Evolutionary conservation across 345 rosid species (phyloP), one percentile per base, ranked within the genome.

Genomic region (Aurinia saxatilis): DNA sequence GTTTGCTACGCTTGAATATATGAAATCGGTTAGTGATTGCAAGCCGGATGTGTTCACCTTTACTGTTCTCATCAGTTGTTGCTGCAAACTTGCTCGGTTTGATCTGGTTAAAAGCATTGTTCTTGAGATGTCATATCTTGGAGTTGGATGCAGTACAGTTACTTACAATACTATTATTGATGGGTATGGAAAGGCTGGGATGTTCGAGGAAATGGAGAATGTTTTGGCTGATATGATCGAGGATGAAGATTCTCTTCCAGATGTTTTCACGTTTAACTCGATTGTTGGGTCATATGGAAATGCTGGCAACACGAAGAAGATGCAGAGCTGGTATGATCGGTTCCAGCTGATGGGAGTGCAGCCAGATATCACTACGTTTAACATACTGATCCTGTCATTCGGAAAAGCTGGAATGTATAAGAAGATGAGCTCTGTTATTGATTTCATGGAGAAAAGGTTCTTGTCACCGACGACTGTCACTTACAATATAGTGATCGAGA

Each of bases 261-360:
- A 86, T 77, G 38, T 81, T 61, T 84, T 78, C 80, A 91, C 96
- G 0, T 75, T 86, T 19, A 88, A 86, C 58, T 84, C 96, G 10
- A 75, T 91, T 1, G 8, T 84, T 14, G 85, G 82, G 11, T 90
- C 92, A 6, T 84, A 81, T 54, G 96, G 98, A 45, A 82, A 74
- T 45, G 59, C 60, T 23, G 78, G 96, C 0, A 65, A 73, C 35
- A 75, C 75, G 38, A 80, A 68, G 63, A 74, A 84, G 65, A 82
- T 91, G 91, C 86, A 91, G 81, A 80, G 71, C 42, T 87, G 96
- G 96, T 82, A 85, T 36, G 65, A 75, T 16, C 84, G 84, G 30
- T 88, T 88, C 63, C 85, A 83, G 82, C 61, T 84, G n/a, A 88
- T 91, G 96, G 86, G 85, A 55, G 59, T 88, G 64, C 61, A 39